phyloP scores from a whole-genome alignment of 345 rosid species.

The Gossypium raimondii region DNA sequence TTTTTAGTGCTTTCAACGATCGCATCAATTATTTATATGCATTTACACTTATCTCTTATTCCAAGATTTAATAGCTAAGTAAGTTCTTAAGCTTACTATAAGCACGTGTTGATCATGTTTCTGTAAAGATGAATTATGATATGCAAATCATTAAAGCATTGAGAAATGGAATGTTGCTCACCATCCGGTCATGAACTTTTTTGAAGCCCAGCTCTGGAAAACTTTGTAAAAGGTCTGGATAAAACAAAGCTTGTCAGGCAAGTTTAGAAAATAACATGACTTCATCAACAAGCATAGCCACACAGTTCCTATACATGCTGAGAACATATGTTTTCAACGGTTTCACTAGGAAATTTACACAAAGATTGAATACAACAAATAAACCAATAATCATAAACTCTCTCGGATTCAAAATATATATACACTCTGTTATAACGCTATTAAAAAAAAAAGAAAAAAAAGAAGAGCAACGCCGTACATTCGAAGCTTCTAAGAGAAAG shows the following conservation, averaged over 20 bases:
- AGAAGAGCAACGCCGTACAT: not conserved
- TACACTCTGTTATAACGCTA: no score
- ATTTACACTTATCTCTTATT: not conserved
- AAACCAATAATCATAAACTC: not conserved
- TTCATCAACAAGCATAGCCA: not conserved
- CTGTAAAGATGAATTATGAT: not conserved
- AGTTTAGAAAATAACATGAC: not conserved
- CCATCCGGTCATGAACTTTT: constrained; percentile 99
- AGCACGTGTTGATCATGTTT: not conserved
- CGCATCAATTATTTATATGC: not conserved
- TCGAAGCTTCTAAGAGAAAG: not conserved
- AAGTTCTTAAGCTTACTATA: not conserved
- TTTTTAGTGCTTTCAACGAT: no score
- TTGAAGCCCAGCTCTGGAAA: constrained; percentile 95
- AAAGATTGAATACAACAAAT: not conserved
- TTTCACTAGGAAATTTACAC: not conserved
- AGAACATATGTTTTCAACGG: not conserved
- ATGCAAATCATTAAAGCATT: not conserved
- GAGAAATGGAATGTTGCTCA: constrained; percentile 24
- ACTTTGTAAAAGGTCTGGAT: constrained; percentile 85
- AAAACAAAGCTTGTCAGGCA: constrained; percentile 12
- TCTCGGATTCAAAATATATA: no score
- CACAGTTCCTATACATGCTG: not conserved
- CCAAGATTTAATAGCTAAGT: not conserved
- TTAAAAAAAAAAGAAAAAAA: no score